These are phyloP conservation scores for Leccinum subgranulosum DNA, from an alignment of 768 basidiomycete species.

Conservation along the genomic window DNA sequence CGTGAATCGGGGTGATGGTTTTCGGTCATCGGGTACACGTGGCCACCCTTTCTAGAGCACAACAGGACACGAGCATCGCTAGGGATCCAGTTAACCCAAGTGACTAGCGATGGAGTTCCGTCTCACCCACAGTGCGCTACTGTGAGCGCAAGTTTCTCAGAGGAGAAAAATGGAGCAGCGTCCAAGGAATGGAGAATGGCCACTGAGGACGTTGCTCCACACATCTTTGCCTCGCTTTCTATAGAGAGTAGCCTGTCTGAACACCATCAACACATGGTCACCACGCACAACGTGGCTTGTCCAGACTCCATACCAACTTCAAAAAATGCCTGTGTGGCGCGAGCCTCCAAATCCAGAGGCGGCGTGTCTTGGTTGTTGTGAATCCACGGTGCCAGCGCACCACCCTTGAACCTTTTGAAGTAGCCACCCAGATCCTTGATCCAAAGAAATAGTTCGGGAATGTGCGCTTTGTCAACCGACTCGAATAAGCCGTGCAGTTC, in stretches of 20 bases:
- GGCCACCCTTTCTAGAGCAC: constrained; percentile 68
- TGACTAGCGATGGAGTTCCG: constrained; percentile 15
- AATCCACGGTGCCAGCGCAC: constrained; percentile 69
- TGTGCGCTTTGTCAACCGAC: constrained; percentile 62
- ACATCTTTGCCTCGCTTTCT: constrained; percentile 65
- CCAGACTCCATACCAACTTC: constrained; percentile 54
- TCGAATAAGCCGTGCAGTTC: constrained; percentile 86
- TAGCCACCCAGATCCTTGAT: constrained; percentile 83
- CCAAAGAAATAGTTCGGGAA: constrained; percentile 76
- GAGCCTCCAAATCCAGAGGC: constrained; percentile 73
- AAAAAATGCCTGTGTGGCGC: constrained; percentile 84
- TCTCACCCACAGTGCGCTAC: constrained; percentile 88
- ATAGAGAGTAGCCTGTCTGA: constrained; percentile 71
- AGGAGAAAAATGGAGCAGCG: constrained; percentile 77
- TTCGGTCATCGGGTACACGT: constrained; percentile 86
- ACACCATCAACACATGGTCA: constrained; percentile 5
- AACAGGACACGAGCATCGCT: constrained; percentile 91
- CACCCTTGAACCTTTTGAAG: constrained; percentile 85
- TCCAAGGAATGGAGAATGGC: constrained; percentile 92
- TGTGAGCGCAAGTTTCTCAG: constrained; percentile 72
- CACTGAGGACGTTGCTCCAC: constrained; percentile 90
- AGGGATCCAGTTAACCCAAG: constrained; percentile 10
- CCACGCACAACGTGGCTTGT: background rate
- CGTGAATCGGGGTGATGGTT: constrained; percentile 93
- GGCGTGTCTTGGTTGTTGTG: constrained; percentile 28